A percentile compares a stretch with the other conserved stretches of the same genome.
These are phyloP conservation scores for Tolypocladium tundrense DNA, from an alignment of 2,329 filamentous ascomycete genomes.

Conservation along the genomic window DNA sequence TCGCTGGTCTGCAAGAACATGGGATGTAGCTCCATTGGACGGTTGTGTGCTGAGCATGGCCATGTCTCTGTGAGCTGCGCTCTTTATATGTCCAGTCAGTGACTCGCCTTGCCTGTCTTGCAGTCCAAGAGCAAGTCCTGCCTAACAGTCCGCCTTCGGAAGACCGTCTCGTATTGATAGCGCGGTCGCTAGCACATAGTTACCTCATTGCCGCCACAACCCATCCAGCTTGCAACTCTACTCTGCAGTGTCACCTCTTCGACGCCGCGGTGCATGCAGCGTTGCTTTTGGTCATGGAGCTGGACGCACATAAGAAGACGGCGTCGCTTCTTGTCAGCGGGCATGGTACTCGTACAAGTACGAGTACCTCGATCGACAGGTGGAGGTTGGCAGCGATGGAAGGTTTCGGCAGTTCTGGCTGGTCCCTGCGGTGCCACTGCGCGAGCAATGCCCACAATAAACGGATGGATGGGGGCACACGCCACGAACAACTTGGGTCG, in stretches of 20 bases:
- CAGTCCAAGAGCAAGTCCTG: too few relatives aligned
- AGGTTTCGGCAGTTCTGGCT: background rate
- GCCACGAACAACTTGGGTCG: background rate
- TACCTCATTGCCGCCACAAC: background rate
- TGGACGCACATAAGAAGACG: background rate
- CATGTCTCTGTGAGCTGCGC: too few relatives aligned
- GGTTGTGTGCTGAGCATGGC: background rate
- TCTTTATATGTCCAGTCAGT: too few relatives aligned
- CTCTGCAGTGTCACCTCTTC: background rate
- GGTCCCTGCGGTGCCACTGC: background rate
- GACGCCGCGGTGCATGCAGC: background rate
- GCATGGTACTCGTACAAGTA: background rate
- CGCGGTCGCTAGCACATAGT: background rate
- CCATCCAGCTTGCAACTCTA: background rate
- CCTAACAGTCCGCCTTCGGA: too few relatives aligned
- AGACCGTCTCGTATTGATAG: too few relatives aligned
- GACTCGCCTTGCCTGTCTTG: too few relatives aligned
- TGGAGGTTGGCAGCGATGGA: background rate
- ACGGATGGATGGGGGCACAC: background rate
- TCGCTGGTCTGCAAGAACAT: constrained; percentile 1
- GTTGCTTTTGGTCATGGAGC: background rate
- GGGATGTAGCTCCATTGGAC: background rate
- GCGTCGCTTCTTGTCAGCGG: background rate
- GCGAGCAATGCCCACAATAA: background rate
- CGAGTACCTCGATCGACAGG: background rate